phyloP scores from a whole-genome alignment of 108 stramenopile genomes.

The Conticribra weissflogii region DNA sequence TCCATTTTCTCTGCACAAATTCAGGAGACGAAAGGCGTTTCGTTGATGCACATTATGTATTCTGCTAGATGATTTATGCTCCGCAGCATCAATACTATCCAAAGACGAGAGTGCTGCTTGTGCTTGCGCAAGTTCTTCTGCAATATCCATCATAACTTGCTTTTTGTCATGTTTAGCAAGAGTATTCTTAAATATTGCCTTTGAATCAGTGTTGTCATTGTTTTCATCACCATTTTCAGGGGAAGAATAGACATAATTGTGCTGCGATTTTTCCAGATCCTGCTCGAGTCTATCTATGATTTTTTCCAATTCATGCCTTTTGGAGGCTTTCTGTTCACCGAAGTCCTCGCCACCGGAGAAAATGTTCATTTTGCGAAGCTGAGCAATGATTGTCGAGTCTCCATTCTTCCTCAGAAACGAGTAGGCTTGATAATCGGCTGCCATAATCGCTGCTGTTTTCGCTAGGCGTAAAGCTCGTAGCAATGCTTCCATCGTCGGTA shows the following conservation, averaged over 20 bases:
- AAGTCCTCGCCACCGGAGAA: slow-evolving; percentile 7
- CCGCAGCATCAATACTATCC: not conserved
- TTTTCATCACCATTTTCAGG: not conserved
- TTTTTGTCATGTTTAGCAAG: slow-evolving; percentile 52
- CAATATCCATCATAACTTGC: slow-evolving; percentile 61
- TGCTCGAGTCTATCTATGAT: slow-evolving; percentile 34
- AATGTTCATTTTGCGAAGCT: slow-evolving; percentile 2
- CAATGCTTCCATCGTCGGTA: slow-evolving; percentile 71
- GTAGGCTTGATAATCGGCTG: slow-evolving; percentile 66
- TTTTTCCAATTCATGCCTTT: slow-evolving; percentile 49
- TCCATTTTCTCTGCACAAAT: slow-evolving; percentile 81
- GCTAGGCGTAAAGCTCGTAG: slow-evolving; percentile 61
- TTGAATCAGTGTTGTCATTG: not conserved
- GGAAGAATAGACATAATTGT: slow-evolving; percentile 46
- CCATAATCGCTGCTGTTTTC: slow-evolving; percentile 56
- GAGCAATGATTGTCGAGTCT: slow-evolving; percentile 5
- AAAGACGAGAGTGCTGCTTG: slow-evolving; percentile 48
- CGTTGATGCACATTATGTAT: slow-evolving; percentile 47
- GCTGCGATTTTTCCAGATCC: slow-evolving; percentile 68
- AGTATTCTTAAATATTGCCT: slow-evolving; percentile 6
- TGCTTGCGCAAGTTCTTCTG: slow-evolving; percentile 52
- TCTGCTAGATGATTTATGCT: slow-evolving; percentile 13
- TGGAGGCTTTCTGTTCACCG: too few species aligned
- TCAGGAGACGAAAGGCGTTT: slow-evolving; percentile 75
- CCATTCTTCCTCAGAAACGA: slow-evolving; percentile 16